These are phyloP conservation scores for Pelargonium exstipulatum DNA, from an alignment of 441 rosid species.

Conservation along the genomic window DNA sequence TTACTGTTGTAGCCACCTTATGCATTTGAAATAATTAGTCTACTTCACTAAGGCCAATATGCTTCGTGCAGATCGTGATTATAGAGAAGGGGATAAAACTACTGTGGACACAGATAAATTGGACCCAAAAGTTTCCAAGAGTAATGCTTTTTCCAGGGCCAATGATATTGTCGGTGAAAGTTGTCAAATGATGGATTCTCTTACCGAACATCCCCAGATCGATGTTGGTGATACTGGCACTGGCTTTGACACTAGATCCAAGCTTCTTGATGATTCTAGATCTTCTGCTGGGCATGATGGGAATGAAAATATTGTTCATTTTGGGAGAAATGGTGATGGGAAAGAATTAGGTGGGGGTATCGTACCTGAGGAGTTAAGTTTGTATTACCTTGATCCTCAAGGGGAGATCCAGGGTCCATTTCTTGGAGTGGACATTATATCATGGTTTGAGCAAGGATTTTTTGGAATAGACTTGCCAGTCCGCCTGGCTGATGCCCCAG, in stretches of 20 bases:
- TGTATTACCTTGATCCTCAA: constrained; percentile 58
- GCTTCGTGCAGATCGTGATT: constrained; percentile 21
- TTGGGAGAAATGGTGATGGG: constrained; percentile 12
- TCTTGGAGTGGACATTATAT: constrained; percentile 46
- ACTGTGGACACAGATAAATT: constrained; percentile 14
- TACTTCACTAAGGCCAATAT: background rate
- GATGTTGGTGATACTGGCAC: background rate
- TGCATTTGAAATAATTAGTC: constrained; percentile 3
- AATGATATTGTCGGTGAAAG: constrained; percentile 23
- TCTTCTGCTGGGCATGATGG: constrained; percentile 27
- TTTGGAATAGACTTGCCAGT: constrained; percentile 59
- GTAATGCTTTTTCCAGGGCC: constrained; percentile 20
- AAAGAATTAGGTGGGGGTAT: constrained; percentile 23
- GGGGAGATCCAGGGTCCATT: constrained; percentile 60
- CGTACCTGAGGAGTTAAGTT: constrained; percentile 41
- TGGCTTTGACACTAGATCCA: background rate
- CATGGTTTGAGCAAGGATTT: constrained; percentile 61
- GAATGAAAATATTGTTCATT: constrained; percentile 21
- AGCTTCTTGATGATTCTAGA: constrained; percentile 38
- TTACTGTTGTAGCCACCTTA: constrained; percentile 2
- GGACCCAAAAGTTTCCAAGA: constrained; percentile 4
- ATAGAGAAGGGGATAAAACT: constrained; percentile 23
- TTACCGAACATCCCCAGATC: constrained; percentile 15
- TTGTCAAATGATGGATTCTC: constrained; percentile 16
- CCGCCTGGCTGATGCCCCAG: constrained; percentile 54